Conservation (phyloP, 108 stramenopile species). For the Cyclostephanos invisitatus region DNA sequence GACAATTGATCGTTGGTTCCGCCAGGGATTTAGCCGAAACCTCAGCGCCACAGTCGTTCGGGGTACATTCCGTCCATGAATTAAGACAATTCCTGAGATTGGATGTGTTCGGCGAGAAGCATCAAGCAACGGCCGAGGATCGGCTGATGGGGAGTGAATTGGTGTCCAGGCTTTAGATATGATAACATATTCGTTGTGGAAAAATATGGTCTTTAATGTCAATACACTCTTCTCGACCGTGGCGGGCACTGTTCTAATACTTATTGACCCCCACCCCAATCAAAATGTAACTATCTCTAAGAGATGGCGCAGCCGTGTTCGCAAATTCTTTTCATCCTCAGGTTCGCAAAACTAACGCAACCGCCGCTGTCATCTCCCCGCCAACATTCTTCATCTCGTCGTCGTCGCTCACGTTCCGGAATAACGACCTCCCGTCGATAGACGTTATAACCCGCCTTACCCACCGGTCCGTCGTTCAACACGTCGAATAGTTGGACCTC, state of each 20-base stretch:
- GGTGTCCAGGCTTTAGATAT: conserved; percentile 38
- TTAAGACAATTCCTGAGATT: conserved; percentile 43
- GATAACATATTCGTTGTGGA: not conserved
- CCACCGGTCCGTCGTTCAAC: conserved; percentile 27
- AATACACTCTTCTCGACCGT: no score
- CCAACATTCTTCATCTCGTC: conserved; percentile 11
- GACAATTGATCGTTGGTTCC: conserved; percentile 30
- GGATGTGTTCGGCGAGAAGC: conserved; percentile 45
- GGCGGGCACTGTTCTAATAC: no score
- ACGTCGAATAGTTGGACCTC: conserved; percentile 23
- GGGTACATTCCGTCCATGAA: conserved; percentile 36
- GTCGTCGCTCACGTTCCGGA: no score
- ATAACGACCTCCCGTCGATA: conserved; percentile 24
- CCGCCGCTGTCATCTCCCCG: no score
- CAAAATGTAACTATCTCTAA: no score
- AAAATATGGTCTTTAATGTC: no score
- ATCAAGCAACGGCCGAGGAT: conserved; percentile 27
- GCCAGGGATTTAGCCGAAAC: conserved; percentile 48
- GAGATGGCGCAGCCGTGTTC: no score
- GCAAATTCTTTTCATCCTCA: no score
- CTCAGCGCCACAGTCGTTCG: conserved; percentile 52
- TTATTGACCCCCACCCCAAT: no score
- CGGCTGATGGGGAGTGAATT: conserved; percentile 37
- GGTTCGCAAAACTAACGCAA: no score
- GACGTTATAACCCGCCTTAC: conserved; percentile 29